A percentile compares a stretch with the other conserved stretches of the same genome.
These are phyloP conservation scores for Leccinum pachyderme DNA, from an alignment of 1,284 basidiomycete species.

Conservation along the genomic window DNA sequence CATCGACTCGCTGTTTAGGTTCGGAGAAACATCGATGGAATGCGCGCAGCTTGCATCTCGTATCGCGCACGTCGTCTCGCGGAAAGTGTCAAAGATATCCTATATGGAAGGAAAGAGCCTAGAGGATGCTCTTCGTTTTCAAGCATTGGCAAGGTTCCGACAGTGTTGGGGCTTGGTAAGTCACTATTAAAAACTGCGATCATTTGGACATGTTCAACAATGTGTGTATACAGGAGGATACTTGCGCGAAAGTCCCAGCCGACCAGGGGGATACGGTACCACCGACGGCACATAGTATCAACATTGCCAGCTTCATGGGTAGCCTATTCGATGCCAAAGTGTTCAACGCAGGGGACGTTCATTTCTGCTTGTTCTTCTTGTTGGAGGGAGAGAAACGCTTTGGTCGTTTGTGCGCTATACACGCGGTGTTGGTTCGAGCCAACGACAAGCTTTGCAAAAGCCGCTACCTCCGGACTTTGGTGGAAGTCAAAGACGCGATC, in stretches of 20 bases:
- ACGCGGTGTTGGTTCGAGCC: slow-evolving; percentile 26
- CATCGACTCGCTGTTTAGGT: slow-evolving; percentile 20
- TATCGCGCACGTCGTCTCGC: slow-evolving; percentile 18
- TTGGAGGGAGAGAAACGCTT: slow-evolving; percentile 18
- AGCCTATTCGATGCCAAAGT: slow-evolving; percentile 30
- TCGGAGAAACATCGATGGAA: slow-evolving; percentile 12
- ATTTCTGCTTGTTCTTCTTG: slow-evolving; percentile 28
- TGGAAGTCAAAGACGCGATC: slow-evolving; percentile 16
- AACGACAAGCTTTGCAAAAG: slow-evolving; percentile 35
- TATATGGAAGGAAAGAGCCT: slow-evolving; percentile 13
- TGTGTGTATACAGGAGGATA: slow-evolving; percentile 15
- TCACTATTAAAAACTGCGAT: neutral
- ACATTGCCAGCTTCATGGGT: slow-evolving; percentile 34
- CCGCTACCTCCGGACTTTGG: slow-evolving; percentile 19
- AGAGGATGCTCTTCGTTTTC: slow-evolving; percentile 18
- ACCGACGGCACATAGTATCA: slow-evolving; percentile 20
- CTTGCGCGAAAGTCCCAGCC: slow-evolving; percentile 5
- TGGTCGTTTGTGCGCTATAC: slow-evolving; percentile 31
- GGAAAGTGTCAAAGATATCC: slow-evolving; percentile 14
- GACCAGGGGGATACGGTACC: neutral
- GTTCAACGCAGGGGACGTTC: slow-evolving; percentile 25
- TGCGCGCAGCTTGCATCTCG: slow-evolving; percentile 19
- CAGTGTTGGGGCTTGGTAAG: slow-evolving; percentile 26
- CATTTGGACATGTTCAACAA: neutral
- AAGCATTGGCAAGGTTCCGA: slow-evolving; percentile 21